These are phyloP conservation scores for Bryoglossum gracile DNA, from an alignment of 495 filamentous ascomycete genomes.

Conservation along the genomic window DNA sequence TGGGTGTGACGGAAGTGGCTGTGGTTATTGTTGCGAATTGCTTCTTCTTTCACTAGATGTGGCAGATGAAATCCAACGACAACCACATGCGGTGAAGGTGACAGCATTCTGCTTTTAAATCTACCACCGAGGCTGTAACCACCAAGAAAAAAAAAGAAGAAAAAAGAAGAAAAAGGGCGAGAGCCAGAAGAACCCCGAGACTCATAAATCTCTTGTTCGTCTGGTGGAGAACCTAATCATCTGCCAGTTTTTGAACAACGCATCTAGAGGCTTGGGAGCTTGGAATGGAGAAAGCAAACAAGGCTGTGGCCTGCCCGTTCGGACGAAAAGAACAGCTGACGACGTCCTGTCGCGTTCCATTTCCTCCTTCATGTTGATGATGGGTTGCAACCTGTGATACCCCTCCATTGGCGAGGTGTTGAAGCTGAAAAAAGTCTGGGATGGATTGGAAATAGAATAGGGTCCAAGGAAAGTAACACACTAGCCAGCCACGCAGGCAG, in stretches of 20 bases:
- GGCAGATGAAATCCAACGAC: background rate
- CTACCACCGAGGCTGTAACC: background rate
- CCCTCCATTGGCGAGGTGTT: background rate
- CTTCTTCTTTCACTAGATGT: background rate
- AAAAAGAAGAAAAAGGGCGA: no score
- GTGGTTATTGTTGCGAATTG: background rate
- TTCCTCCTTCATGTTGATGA: background rate
- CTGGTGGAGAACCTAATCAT: background rate
- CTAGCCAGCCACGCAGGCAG: background rate
- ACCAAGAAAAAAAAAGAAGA: background rate
- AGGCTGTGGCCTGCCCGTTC: constrained; percentile 3
- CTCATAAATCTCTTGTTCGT: background rate
- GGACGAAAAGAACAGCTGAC: background rate
- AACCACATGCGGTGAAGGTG: background rate
- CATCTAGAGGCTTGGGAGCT: background rate
- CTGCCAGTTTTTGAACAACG: background rate
- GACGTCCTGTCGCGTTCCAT: constrained; percentile 1
- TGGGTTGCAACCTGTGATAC: background rate
- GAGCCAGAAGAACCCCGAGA: no score
- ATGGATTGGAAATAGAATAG: background rate
- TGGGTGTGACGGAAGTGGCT: no score
- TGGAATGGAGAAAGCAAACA: background rate
- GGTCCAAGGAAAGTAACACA: background rate
- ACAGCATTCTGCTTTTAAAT: background rate
- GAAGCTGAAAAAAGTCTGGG: no score